Evolutionary conservation across 352 stramenopile genomes (phyloP), one percentile per base, ranked within the genome.

Genomic region (Pythium biforme): DNA sequence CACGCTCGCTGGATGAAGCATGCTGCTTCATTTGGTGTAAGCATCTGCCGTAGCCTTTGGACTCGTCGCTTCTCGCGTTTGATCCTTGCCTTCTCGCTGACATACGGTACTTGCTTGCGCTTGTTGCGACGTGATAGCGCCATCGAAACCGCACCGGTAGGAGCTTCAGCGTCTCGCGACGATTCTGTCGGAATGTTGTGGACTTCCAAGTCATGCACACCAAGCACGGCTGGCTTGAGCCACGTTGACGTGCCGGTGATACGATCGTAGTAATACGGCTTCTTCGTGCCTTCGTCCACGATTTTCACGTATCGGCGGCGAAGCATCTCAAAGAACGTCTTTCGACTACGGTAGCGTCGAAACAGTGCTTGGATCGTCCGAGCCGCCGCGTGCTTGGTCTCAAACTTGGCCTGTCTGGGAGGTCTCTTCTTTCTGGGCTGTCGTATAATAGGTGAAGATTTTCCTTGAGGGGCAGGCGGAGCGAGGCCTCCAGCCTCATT

Each of bases 201-300:
- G 39, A 89, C 34, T 4, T 79, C 71, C 20, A 92, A 50, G 12
- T 92, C 82, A 39, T 79, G 78, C 19, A 64, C 66, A 7, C 80
- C 77, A n/a, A 90, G 59, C 9, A 88, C 46, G 3, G 57, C 54
- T 17, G 82, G 78, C 27, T 91, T 91, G 55, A 91, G 69, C 82
- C 82, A 91, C 7, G 76, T 74, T 25, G 78, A 72, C 0, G 60
- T 72, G 10, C 77, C 70, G 10, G 58, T 55, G 0, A 84, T 69
- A 20, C 68, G 73, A 63, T 91, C 82, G 69, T 91, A 91, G 72
- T 91, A 91, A 58, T 89, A 91, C 10, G 73, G 37, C 33, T 69
- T 54, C 1, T 66, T 60, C 0, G 74, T 77, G n/a, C 43, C 56
- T 0, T 72, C 48, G 48, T 91, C 82, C 33, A 85, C 20, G 23